Evolutionary conservation across 139 green algal species (phyloP), one percentile per base, ranked within the genome.

Genomic region (Chara braunii): DNA sequence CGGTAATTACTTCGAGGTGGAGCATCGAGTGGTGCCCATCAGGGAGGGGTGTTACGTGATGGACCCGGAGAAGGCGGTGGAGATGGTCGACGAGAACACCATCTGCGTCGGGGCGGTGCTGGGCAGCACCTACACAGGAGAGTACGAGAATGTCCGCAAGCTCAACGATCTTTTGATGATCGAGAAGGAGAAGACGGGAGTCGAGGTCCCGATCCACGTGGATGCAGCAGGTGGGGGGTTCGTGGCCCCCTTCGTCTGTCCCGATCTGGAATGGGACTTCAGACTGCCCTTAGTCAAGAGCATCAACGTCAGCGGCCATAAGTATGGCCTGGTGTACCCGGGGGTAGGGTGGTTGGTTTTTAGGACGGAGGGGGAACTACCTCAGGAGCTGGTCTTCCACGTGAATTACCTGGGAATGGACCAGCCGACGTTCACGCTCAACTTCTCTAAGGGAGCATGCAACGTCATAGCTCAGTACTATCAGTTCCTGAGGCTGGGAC

Each of bases 201-300:
- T 54, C 29, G 61, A 23, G 34, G 48, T 8, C 8, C 53, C 56
- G n/a, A 80, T 80, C 9, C 72, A 80, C 72, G 72, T 80, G 35
- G 72, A 80, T 35, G 72, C 67, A 9, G 72, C 72, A 12, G 68
- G 56, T 50, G 72, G 72, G n/a, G 72, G 67, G 24, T 80, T 80
- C 18, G 45, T 80, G 37, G 72, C 72, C n/a, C 72, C 72, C 29
- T 80, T 80, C 45, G 34, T 72, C 11, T 67, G 36, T 24, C 61
- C 61, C 18, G 69, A 78, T 23, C 43, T 75, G 9, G 61, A 61
- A 62, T 80, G 72, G 72, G 72, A 80, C 45, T 80, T 80, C 55
- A 45, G 69, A 5, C 44, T 80, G 36, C 65, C 65, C 7, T 32
- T 22, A 24, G 72, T 78, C 30, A 37, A 64, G 3, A 60, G 29